Evolutionary conservation across 192 early-diverging fungal genomes (phyloP), one percentile per base, ranked within the genome.

Genomic region (Coemansia sp.): DNA sequence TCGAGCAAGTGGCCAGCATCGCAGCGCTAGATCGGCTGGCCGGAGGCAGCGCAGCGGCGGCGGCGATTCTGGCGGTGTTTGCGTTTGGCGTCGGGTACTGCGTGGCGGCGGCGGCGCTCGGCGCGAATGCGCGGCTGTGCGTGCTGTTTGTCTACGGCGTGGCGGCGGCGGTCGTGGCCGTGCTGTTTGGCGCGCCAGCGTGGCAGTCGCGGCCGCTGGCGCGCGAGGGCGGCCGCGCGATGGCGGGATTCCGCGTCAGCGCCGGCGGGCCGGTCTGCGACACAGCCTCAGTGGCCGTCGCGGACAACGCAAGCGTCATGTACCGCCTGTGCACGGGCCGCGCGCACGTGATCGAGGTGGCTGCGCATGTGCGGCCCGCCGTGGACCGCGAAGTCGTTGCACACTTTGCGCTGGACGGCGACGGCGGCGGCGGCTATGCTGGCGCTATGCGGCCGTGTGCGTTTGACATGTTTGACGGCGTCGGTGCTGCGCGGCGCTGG

Each of bases 321-420:
- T 77, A 66, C 45, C 26, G 52, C 5, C 30, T 82, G 62, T 82
- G 79, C 39, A 68, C 64, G 0, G 79, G 76, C 55, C 26, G 36
- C 14, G 38, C 70, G 35, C 24, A 63, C 6, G 43, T 71, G 26
- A 24, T 82, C 33, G 70, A 73, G 12, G 62, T 73, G 14, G 36
- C 57, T 1, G 39, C 68, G 7, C 10, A 10, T 5, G 34, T 71
- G 33, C 34, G 16, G 15, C 61, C 75, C 2, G 71, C 43, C 16
- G 41, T 23, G 6, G 60, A 82, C 71, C 74, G 79, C 58, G 79
- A 82, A 39, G 53, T 82, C 0, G 71, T 82, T 12, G 71, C 60
- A 14, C 79, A 69, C 21, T 67, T 76, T 44, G 41, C 24, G 45
- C n/a, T 67, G 10, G 41, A 41, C 2, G 21, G 23, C 7, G 60